phyloP scores from a whole-genome alignment of 1,284 basidiomycete genomes.

The Moesziomyces globuligerus region DNA sequence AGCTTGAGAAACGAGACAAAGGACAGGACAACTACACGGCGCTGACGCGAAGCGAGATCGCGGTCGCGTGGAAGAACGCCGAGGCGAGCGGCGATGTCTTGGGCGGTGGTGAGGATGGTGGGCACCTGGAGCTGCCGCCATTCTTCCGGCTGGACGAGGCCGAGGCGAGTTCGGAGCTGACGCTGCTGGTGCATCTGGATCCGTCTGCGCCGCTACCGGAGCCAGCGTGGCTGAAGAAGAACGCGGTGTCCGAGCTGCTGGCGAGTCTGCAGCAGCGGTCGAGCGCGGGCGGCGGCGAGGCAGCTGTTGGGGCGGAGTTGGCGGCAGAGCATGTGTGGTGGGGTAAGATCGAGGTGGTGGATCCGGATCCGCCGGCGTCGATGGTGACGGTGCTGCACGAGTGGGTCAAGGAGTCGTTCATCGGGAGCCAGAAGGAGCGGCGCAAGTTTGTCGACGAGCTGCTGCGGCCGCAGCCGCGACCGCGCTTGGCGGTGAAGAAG shows the following conservation, averaged over 20 bases:
- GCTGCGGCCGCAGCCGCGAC: conserved; percentile 75
- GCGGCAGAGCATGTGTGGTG: conserved; percentile 75
- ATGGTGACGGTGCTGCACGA: conserved; percentile 85
- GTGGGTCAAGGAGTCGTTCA: conserved; percentile 83
- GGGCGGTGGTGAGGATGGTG: neutral
- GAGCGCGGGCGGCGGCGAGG: conserved; percentile 74
- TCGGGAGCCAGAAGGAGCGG: conserved; percentile 79
- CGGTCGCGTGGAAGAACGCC: conserved; percentile 25
- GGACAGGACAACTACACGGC: conserved; percentile 42
- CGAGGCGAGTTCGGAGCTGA: conserved; percentile 8
- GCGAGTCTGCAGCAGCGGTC: conserved; percentile 81
- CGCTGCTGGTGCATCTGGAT: conserved; percentile 73
- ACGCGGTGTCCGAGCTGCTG: conserved; percentile 91
- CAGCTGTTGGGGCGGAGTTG: conserved; percentile 11
- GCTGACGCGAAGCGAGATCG: conserved; percentile 35
- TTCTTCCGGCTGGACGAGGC: conserved; percentile 22
- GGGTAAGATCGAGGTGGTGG: conserved; percentile 87
- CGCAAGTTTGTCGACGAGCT: conserved; percentile 89
- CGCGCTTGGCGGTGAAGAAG: conserved; percentile 70
- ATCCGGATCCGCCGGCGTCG: conserved; percentile 96
- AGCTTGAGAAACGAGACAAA: conserved; percentile 47
- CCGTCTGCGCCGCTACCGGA: conserved; percentile 82
- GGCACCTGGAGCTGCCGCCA: conserved; percentile 31
- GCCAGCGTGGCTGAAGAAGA: conserved; percentile 93
- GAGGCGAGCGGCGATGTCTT: neutral